Evolutionary conservation across 805 yeast species (phyloP).

Genomic region (Teunomyces pallodes): DNA sequence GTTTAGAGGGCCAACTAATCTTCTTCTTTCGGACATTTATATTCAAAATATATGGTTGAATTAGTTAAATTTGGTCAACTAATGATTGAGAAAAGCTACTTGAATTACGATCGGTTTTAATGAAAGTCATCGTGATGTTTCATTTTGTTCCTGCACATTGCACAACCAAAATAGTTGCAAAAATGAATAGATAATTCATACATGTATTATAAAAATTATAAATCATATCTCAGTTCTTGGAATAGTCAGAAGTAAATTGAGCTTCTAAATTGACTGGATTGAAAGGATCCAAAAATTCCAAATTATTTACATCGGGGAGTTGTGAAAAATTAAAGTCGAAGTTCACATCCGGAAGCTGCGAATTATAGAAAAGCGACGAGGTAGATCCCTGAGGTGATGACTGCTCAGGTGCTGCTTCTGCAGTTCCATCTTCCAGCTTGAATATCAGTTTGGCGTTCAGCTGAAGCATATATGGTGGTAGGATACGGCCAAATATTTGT

Average conservation of each 20-base stretch:
- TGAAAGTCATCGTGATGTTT: conserved; percentile 1
- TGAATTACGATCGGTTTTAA: background rate
- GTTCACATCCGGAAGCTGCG: conserved; percentile 11
- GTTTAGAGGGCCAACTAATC: conserved; percentile 78
- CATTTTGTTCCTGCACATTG: background rate
- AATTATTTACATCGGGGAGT: conserved; percentile 15
- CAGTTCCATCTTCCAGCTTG: background rate
- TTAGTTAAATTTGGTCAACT: background rate
- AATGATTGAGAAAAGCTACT: background rate
- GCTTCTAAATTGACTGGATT: conserved; percentile 6
- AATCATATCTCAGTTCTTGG: background rate
- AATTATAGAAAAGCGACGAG: background rate
- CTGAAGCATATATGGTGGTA: conserved; percentile 80
- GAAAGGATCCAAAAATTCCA: conserved; percentile 28
- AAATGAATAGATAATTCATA: background rate
- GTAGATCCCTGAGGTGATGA: background rate
- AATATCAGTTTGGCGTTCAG: conserved; percentile 11
- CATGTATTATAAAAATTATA: background rate
- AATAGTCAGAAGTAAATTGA: background rate
- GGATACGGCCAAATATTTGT: conserved; percentile 76
- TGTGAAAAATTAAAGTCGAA: conserved; percentile 19
- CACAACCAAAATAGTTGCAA: background rate
- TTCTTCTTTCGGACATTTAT: conserved; percentile 62
- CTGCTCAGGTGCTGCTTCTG: background rate
- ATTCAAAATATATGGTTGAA: background rate